Evolutionary conservation across 78 protist species (phyloP).

Genomic region (Cavenderia fasciculata): DNA sequence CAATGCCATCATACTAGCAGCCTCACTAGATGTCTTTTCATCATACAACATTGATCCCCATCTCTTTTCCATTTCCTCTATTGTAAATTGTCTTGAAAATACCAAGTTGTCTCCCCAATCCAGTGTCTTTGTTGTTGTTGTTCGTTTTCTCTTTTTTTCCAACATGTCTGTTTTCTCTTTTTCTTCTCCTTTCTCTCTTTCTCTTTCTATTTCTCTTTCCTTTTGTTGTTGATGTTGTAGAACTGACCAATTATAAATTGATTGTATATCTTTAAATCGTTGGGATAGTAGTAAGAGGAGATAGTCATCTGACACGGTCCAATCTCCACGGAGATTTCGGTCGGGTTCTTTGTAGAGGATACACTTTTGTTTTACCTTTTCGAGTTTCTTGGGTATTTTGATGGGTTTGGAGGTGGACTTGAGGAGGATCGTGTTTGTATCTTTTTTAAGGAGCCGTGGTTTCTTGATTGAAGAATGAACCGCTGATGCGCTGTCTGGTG

Average conservation of each 20-base stretch:
- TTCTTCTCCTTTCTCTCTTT: too few species aligned
- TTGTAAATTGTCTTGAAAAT: constrained; percentile 35
- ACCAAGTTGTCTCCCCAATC: too few species aligned
- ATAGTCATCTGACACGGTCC: constrained; percentile 46
- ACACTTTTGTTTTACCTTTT: constrained; percentile 13
- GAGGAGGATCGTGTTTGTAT: neutral
- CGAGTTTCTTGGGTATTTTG: constrained; percentile 24
- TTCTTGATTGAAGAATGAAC: neutral
- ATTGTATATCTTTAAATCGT: too few species aligned
- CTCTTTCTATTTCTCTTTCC: too few species aligned
- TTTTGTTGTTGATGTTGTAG: too few species aligned
- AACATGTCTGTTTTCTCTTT: too few species aligned
- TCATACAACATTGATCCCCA: constrained; percentile 34
- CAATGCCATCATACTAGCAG: constrained; percentile 13
- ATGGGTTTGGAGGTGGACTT: neutral
- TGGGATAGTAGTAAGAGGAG: constrained; percentile 7
- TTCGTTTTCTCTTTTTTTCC: too few species aligned
- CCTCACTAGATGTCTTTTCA: constrained; percentile 27
- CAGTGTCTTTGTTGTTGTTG: too few species aligned
- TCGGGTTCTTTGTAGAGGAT: constrained; percentile 40
- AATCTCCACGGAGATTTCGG: constrained; percentile 19
- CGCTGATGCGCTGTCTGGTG: neutral
- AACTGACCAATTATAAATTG: too few species aligned
- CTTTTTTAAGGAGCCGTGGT: neutral
- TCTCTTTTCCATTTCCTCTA: constrained; percentile 10